phyloP scores from a whole-genome alignment of 495 filamentous ascomycete genomes.

The Neurospora hispaniola region DNA sequence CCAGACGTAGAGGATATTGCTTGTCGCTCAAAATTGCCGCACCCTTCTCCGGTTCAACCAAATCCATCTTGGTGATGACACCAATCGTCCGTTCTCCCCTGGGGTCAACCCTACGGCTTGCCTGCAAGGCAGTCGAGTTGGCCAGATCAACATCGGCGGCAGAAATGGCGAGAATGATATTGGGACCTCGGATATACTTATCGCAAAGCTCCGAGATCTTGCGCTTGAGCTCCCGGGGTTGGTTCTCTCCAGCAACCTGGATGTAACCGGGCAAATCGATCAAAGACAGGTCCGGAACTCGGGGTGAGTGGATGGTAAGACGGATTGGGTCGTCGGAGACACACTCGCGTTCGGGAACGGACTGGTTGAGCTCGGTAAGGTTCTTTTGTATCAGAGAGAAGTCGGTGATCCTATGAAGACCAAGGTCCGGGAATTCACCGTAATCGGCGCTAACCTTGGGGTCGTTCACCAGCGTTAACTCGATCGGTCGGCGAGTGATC shows the following conservation, averaged over 20 bases:
- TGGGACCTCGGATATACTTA: conserved; percentile 93
- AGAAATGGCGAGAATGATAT: conserved; percentile 94
- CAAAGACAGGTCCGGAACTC: conserved; percentile 89
- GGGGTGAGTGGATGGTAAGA: conserved; percentile 86
- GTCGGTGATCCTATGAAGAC: conserved; percentile 82
- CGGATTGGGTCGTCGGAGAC: conserved; percentile 96
- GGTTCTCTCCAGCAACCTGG: conserved; percentile 82
- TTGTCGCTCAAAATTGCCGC: conserved; percentile 67
- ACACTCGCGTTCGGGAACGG: conserved; percentile 80
- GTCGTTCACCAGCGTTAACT: conserved; percentile 93
- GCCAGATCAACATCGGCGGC: conserved; percentile 95
- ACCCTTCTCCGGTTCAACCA: conserved; percentile 78
- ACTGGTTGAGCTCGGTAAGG: conserved; percentile 87
- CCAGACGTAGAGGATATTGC: conserved; percentile 88
- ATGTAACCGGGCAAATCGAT: conserved; percentile 98
- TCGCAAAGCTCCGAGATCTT: conserved; percentile 96
- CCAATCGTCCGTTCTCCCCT: conserved; percentile 93
- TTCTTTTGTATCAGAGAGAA: conserved; percentile 89
- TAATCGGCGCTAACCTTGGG: conserved; percentile 85
- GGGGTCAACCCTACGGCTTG: conserved; percentile 86
- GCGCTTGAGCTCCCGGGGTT: conserved; percentile 83
- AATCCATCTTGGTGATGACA: conserved; percentile 98
- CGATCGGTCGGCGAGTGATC: conserved; percentile 93
- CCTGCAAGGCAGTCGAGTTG: conserved; percentile 87
- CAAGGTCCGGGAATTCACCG: conserved; percentile 90